Percentiles rank a stretch among this genome's conserved stretches.
Evolutionary conservation across 805 yeast genomes (phyloP).

Genomic region (Ascoidea tarda): DNA sequence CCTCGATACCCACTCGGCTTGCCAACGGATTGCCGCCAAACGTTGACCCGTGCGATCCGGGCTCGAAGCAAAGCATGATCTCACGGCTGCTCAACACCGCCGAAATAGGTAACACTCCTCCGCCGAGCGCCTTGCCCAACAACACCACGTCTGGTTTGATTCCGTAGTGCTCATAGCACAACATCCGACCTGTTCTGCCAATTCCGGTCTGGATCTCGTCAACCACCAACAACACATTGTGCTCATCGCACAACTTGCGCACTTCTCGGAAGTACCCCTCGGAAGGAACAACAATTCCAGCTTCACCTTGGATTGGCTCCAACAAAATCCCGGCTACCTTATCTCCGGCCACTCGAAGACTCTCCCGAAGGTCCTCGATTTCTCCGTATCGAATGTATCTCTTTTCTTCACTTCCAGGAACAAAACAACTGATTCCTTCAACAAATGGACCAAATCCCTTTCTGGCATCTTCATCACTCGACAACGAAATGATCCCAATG

Average conservation of each 20-base stretch:
- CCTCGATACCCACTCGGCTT: constrained; percentile 86
- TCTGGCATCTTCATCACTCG: constrained; percentile 90
- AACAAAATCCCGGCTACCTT: constrained; percentile 80
- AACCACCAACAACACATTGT: constrained; percentile 82
- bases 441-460: constrained; percentile 83
- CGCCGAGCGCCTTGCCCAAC: constrained; percentile 90
- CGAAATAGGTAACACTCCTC: constrained; percentile 88
- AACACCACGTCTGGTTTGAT: constrained; percentile 74
- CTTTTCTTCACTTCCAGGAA: constrained; percentile 60
- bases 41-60: constrained; percentile 96
- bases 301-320: constrained; percentile 98
- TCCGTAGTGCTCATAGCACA: constrained; percentile 74
- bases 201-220: constrained; percentile 98
- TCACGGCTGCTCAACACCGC: constrained; percentile 85
- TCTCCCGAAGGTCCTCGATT: constrained; percentile 75
- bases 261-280: constrained; percentile 64
- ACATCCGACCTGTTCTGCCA: constrained; percentile 91
- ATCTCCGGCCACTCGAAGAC: constrained; percentile 72
- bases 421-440: constrained; percentile 28
- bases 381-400: constrained; percentile 65
- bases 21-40: constrained; percentile 97
- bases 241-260: constrained; percentile 56
- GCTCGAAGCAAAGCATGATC: constrained; percentile 78
- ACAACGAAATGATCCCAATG: constrained; percentile 87
- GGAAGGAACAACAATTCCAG: constrained; percentile 94